Evolutionary conservation across 2,329 filamentous ascomycete genomes (phyloP), one percentile per base, ranked within the genome.

Genomic region (Metarhizium sp.): DNA sequence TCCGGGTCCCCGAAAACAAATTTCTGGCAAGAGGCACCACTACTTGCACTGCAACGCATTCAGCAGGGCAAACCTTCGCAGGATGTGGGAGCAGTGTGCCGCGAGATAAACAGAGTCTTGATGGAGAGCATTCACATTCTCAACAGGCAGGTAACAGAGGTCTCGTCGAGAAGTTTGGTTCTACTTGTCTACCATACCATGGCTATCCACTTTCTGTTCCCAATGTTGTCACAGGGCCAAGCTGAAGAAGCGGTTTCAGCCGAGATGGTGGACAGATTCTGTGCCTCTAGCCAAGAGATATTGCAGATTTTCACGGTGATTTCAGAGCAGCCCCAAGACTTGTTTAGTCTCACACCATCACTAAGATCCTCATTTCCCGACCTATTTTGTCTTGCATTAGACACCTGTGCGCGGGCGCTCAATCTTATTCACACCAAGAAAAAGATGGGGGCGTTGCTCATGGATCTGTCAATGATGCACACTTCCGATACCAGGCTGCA

Each of bases 201-300:
- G 59, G 62, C 63, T n/a, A 62, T 69, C 6, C 68, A 70, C 36
- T 64, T 67, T 50, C 58, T 71, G 8, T 71, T 70, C 51, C 67
- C 67, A 6, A 57, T 47, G 13, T 47, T 50, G 6, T 57, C 60
- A 7, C 51, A 55, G 2, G 56, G 55, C 38, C 60, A 60, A 18
- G 52, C 55, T 2, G 62, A 65, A 32, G 62, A 62, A 4, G 47
- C 50, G 25, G 51, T 65, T 6, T 53, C 59, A 1, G 53, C 60
- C 16, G 66, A 70, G 14, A 52, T 59, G 10, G 54, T 68, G 30
- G 63, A 67, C 34, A 60, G 62, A 8, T 66, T 69, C 36, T 68
- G 62, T 53, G 59, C 61, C 3, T 66, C 62, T 1, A 56, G 63
- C 4, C 62, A 68, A n/a, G 64, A 68, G 32, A 62, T 69, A 10